Evolutionary conservation across 345 rosid species (phyloP), one percentile per base, ranked within the genome.

Genomic region (Brassica carinata): DNA sequence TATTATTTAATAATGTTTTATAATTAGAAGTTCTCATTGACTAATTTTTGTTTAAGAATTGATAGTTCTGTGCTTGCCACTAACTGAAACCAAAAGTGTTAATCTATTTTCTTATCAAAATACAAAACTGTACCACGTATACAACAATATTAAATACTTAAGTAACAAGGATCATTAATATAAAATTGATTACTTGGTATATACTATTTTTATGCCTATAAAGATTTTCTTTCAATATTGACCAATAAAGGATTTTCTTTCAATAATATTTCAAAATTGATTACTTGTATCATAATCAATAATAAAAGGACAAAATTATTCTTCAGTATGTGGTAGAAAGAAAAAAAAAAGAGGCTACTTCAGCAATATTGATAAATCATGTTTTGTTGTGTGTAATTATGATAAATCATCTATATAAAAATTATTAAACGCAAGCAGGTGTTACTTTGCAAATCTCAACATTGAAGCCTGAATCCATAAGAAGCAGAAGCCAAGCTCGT

Each of bases 401-500:
- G 58, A 31, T 48, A 19, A 48, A 33, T 73, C 23, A 9, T 18
- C 55, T 43, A 7, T n/a, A 79, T 27, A 27, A 1, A 27, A 31
- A 11, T 61, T 67, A 3, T 61, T 33, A 66, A 61, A 51, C 43
- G 34, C 43, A 43, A 40, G 73, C 61, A 53, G 92, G 89, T 72
- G 79, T 87, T 26, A 93, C 94, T 85, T 89, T 89, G 82, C 98
- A 95, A 58, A 95, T 88, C 92, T 95, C 99, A 3, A 85, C 83
- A 63, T 74, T 81, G 74, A 95, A 95, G 45, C 99, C 97, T 73
- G 85, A 87, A 77, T 95, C 97, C 92, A 90, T 89, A 64, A 95
- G 81, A 69, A 95, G 83, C 80, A 95, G 68, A 31, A 95, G 81
- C 92, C 99, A 95, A 6, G 99, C 98, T 51, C 89, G 80, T 83